A percentile compares a stretch with the other conserved stretches of the same genome.
Evolutionary conservation across 2,329 filamentous ascomycete species (phyloP).

Genomic region (Annulohypoxylon truncatum): DNA sequence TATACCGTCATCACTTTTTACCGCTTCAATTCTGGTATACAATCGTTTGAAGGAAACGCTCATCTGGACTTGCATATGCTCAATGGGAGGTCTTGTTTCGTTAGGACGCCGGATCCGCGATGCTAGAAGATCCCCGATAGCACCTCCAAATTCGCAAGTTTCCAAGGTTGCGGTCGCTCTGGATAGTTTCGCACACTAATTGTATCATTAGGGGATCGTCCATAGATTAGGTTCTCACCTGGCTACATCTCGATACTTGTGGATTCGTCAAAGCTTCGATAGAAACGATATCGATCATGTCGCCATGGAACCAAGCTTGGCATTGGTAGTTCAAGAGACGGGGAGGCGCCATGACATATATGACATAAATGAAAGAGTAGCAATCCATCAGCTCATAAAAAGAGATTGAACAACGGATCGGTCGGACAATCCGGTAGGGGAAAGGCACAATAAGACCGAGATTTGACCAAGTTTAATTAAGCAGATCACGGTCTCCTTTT

Average conservation of each 20-base stretch:
- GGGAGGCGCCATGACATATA: slow-evolving; percentile 20
- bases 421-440: slow-evolving; percentile 12
- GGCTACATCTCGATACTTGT: background rate
- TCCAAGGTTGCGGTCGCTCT: background rate
- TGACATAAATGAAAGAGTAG: slow-evolving; percentile 22
- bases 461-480: slow-evolving; percentile 27
- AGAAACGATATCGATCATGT: slow-evolving; percentile 16
- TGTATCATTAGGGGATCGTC: background rate
- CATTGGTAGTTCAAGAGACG: slow-evolving; percentile 3
- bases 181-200: background rate
- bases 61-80: background rate
- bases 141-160: background rate
- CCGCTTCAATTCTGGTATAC: background rate
- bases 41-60: background rate
- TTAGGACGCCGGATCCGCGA: background rate
- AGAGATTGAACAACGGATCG: background rate
- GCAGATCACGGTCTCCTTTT: slow-evolving; percentile 23
- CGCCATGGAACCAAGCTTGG: slow-evolving; percentile 20
- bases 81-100: background rate
- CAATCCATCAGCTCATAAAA: background rate
- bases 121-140: too few species aligned
- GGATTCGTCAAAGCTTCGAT: slow-evolving; percentile 8
- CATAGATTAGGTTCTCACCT: slow-evolving; percentile 4
- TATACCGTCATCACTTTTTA: background rate
- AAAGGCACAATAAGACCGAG: slow-evolving; percentile 14